Base-by-base conservation (phyloP, 1,284 basidiomycete species). In the Stereum hirsutum region DNA sequence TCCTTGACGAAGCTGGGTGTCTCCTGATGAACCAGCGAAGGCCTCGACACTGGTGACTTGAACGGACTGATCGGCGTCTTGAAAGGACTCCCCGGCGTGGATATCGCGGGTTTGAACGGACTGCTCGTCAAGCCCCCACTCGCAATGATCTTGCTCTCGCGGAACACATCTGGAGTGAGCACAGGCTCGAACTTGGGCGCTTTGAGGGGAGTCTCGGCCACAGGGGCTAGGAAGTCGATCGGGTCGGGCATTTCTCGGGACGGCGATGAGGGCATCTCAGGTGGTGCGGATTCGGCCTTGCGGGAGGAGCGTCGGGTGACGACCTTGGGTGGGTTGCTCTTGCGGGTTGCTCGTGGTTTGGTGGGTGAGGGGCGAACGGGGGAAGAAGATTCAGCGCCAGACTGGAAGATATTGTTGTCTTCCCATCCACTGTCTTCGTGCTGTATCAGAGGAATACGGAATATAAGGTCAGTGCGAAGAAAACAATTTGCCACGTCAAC, bases 341-440 rank as follows among this genome's bases (percentile, higher is more conserved):
- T 72, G 32, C 68, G 55, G 31, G 19, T 32, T n/a, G 58, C 50
- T 42, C 72, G 77, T 3, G 66, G 54, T 42, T 71, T 70, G 31
- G 17, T 34, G 4, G 78, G 81, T 5, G 80, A 73, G 26, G 80
- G 76, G 19, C 79, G 75, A 6, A 58, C 58, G 12, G 85, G 85
- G 15, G 84, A 87, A 11, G 85, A 84, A 11, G 80, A 83, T 54
- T 88, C 85, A 4, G 79, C 80, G 21, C 85, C 85, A 11, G 83
- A 87, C 55, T 89, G 85, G 58, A 89, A 89, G 31, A 88, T 75
- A 49, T 89, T 89, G 52, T 86, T 86, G 52, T 89, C 86, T 55
- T 89, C 85, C 85, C 85, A 89, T 25, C 83, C 84, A 51, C 85
- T 87, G 46, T 87, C 82, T 24, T 83, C 66, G n/a, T n/a, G n/a